Evolutionary conservation across 495 filamentous ascomycete genomes (phyloP), one percentile per base, ranked within the genome.

Genomic region (Hyaloscypha hepaticicola): DNA sequence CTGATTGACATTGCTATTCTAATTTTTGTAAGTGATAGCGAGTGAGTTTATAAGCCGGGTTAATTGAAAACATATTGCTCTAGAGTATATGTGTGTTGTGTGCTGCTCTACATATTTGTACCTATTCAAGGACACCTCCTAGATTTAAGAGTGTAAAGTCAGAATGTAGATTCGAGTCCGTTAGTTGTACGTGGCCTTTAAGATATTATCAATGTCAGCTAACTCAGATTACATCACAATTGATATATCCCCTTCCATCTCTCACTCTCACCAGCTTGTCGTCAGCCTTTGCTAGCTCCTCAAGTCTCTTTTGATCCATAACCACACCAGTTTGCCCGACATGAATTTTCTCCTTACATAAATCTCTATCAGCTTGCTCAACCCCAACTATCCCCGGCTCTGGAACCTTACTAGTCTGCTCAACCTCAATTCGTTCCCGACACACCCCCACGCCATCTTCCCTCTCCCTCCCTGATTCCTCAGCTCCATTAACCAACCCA

Each of bases 171-270:
- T 45, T 45, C 4, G 19, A 14, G 19, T 45, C 38, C 4, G 12
- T 16, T 45, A 4, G 4, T 19, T 16, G 14, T 45, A 11, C 38
- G 38, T 45, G 38, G 38, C 16, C 4, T 45, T 16, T 2, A 16
- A 45, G 4, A 4, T 45, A 9, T 4, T 45, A 16, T 16, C 31
- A 0, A 45, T 19, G 16, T 16, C 3, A 19, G 19, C 11, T 16
- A 16, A 45, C 6, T 60, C 25, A 50, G n/a, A 60, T 22, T 38
- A 53, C 9, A 51, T 29, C 8, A 38, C 14, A 51, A 31, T 25
- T 22, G 9, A 60, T 49, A 31, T 19, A 26, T 12, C 48, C 50
- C 22, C 60, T 21, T 12, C 29, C 48, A 62, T 62, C 60, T 38
- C 60, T 62, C 9, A 41, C 52, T 33, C 26, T 64, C 6, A 31